Base-by-base conservation (phyloP, 2,329 filamentous ascomycete genomes). In the Venturia carpophila region DNA sequence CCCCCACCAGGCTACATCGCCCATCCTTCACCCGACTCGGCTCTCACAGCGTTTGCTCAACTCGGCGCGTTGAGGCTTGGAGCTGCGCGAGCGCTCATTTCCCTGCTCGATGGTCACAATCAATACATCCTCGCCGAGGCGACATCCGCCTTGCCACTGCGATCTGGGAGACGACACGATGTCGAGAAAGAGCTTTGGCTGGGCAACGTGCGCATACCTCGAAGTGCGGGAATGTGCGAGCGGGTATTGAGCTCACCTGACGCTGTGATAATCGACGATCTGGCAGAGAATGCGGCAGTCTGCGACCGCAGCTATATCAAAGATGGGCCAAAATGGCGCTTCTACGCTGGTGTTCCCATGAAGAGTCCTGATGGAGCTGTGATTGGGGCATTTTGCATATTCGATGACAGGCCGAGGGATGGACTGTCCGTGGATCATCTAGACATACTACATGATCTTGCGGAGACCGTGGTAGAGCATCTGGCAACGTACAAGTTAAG, bases 31-130 rank as follows among this genome's bases (percentile, higher is more conserved):
- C 71, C 75, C 39, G 75, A 76, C 62, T 71, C 69, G 63, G 73
- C 73, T 45, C 66, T 76, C 67, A 74, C 72, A 11, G 73, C 74
- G 11, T 75, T 76, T 66, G 74, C 74, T 1, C 75, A 76, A 45
- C 64, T 76, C 47, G 75, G 74, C 4, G 74, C 75, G n/a, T 68
- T 76, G 27, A 73, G 74, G 13, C 68, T 76, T 24, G 73, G 75
- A 56, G 70, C 72, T 1, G 71, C 72, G 10, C 69, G 75, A 45
- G 75, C 74, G 60, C 67, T 76, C 34, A 73, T 76, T 24, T 75
- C 74, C 67, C 73, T 76, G 67, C 75, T 76, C 69, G 75, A 76
- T 66, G 69, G 74, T 73, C 65, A 71, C 75, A 45, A 55, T 41
- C 62, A 63, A 64, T 73, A 76, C 61, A 71, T 77, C 41, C 69